Evolutionary conservation across 495 filamentous ascomycete genomes (phyloP), one percentile per base, ranked within the genome.

Genomic region (Saxispiralis lemnorum): DNA sequence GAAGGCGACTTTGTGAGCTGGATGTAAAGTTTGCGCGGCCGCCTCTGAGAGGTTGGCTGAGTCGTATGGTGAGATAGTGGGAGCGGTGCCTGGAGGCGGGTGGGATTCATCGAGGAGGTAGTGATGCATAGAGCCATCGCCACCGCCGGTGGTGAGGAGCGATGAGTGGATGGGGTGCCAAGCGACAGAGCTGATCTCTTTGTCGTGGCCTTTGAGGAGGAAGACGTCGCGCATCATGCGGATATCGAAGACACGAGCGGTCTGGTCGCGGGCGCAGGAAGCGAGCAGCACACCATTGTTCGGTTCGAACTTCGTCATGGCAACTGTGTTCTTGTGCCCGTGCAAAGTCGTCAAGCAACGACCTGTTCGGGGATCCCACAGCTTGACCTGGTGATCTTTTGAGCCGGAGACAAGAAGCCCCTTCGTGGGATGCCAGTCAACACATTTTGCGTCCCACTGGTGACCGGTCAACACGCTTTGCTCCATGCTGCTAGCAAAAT

Each of bases 201-300:
- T 94, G 48, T 96, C 86, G 51, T 95, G 84, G 12, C 89, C 88
- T 39, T 81, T 75, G 14, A 97, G 68, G 30, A 97, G 75, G 53
- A 81, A 81, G 36, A 95, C 82, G 59, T 97, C 89, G 42, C 92
- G 80, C 89, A 97, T 96, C 79, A 93, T 94, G 12, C 89, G 79
- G 30, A 97, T 66, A 57, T 97, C 89, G 51, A 95, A 94, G 9
- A 97, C 73, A 35, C 89, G 74, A 28, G 85, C 85, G 3, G 81
- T 89, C 55, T 88, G 81, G 53, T 97, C 89, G 49, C 89, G 75
- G 14, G 85, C 92, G 20, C 83, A 88, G 0, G 89, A 92, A 31
- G 89, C 89, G 21, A 97, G 69, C 20, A 93, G 74, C 41, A 83
- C 75, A 9, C 79, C 83, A 51, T 79, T 82, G 2, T 75, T 76